A percentile compares a stretch with the other conserved stretches of the same genome.
phyloP scores from a whole-genome alignment of 129 eudicot species.

The Chrysanthemum lavandulifolium region DNA sequence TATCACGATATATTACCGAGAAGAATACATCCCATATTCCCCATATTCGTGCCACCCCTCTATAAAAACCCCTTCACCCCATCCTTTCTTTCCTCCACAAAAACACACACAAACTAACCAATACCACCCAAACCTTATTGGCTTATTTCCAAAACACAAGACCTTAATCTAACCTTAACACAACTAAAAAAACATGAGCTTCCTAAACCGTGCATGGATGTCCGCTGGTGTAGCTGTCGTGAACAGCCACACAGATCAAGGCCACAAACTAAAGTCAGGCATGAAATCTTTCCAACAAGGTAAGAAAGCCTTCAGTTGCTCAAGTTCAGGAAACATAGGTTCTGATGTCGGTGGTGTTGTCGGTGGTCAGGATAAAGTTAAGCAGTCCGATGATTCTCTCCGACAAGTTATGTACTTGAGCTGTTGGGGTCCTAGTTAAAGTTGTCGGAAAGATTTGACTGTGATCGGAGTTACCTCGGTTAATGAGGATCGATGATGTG shows the following conservation, averaged over 20 bases:
- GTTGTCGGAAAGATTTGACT: too few species aligned
- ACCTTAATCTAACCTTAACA: too few species aligned
- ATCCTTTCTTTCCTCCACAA: conserved; percentile 8
- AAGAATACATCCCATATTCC: too few species aligned
- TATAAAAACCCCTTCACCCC: conserved; percentile 16
- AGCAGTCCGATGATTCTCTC: conserved; percentile 48
- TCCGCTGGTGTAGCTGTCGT: conserved; percentile 46
- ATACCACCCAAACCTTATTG: too few species aligned
- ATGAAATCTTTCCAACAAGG: conserved; percentile 40
- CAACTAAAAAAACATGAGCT: conserved; percentile 20
- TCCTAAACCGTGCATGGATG: conserved; percentile 40
- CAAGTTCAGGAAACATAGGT: conserved; percentile 27
- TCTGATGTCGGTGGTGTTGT: conserved; percentile 33
- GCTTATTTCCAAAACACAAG: too few species aligned
- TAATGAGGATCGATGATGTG: neutral
- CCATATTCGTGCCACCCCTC: neutral
- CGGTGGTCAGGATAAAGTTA: conserved; percentile 30
- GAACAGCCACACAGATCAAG: conserved; percentile 54
- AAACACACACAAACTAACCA: neutral
- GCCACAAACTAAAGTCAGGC: conserved; percentile 44
- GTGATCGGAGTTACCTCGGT: conserved; percentile 36
- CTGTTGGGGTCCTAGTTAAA: conserved; percentile 63
- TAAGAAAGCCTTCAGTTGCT: conserved; percentile 35
- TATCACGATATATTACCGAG: too few species aligned
- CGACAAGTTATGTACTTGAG: conserved; percentile 55